These are phyloP conservation scores for Aspergillus udagawae DNA, from an alignment of 2,329 filamentous ascomycete genomes.

Conservation along the genomic window DNA sequence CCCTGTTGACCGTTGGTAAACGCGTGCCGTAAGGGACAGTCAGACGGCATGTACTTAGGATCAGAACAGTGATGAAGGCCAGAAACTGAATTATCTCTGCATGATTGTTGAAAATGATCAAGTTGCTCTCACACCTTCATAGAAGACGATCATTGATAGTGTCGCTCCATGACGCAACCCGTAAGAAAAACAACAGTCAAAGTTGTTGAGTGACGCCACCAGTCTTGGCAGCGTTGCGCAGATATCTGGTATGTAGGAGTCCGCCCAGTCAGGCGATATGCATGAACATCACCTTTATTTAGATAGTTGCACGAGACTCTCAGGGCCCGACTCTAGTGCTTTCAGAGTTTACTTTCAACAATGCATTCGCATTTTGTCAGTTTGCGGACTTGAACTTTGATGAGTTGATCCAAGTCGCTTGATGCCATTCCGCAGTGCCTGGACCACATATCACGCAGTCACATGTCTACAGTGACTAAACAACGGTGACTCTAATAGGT, in stretches of 20 bases:
- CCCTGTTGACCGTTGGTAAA: slow-evolving; percentile 19
- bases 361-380: too few relatives aligned
- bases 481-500: too few relatives aligned
- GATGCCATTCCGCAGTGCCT: not conserved
- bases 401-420: not conserved
- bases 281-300: slow-evolving; percentile 8
- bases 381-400: not conserved
- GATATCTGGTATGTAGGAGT: slow-evolving; percentile 16
- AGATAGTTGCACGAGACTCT: not conserved
- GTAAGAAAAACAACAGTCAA: not conserved
- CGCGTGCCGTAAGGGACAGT: not conserved
- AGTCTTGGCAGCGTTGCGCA: not conserved
- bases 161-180: not conserved
- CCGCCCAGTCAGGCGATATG: slow-evolving; percentile 12
- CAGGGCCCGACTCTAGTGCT: too few relatives aligned
- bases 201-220: not conserved
- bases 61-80: slow-evolving; percentile 1
- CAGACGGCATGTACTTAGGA: not conserved
- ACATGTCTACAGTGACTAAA: not conserved
- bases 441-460: not conserved
- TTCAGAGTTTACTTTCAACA: too few relatives aligned
- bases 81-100: not conserved
- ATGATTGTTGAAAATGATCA: not conserved
- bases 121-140: not conserved
- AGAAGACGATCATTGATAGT: not conserved